Base-by-base conservation (phyloP, 2,329 filamentous ascomycete genomes). In the Leptographium lundbergii region DNA sequence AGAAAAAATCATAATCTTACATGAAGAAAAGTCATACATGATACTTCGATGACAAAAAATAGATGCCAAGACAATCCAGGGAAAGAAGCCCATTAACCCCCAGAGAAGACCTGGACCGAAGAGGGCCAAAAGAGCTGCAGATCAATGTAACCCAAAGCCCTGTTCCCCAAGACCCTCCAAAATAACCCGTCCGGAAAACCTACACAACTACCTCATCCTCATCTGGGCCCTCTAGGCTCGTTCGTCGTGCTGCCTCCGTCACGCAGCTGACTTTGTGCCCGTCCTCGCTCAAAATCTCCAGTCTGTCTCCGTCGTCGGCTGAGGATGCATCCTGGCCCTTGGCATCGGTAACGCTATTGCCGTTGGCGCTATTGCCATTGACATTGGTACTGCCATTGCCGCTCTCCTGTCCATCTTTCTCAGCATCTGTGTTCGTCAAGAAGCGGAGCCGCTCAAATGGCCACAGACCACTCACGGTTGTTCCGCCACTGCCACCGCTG, bases 181-280 rank as follows among this genome's bases (percentile, higher is more conserved):
- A 51, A 24, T n/a, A 29, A 29, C 14, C 27, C 19, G 19, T n/a
- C 50, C 14, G 11, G 24, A 19, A 36, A 54, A 34, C 19, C 55
- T 34, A 62, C 32, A 75, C 67, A 36, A 77, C 75, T 54, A 75
- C 72, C 61, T 77, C 76, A 14, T 79, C 78, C 45, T 79, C 80
- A 59, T 83, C 80, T 7, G 79, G 77, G 59, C 82, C 81, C 67
- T 84, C 81, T 56, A 84, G 81, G 67, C 79, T 83, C 42, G 78
- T 82, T 63, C 81, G 71, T 58, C 75, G 71, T 64, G 73, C 74
- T 2, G 81, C 81, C 67, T 82, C 79, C 6, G 80, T 72, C 0
- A 78, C 77, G 7, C 72, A 67, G 61, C 72, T 71, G 19, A 78
- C 73, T 61, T 68, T 73, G 61, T 73, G 70, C 47, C 73, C 73